phyloP scores from a whole-genome alignment of 2,329 filamentous ascomycete genomes.

The Pezicula rhizophila region DNA sequence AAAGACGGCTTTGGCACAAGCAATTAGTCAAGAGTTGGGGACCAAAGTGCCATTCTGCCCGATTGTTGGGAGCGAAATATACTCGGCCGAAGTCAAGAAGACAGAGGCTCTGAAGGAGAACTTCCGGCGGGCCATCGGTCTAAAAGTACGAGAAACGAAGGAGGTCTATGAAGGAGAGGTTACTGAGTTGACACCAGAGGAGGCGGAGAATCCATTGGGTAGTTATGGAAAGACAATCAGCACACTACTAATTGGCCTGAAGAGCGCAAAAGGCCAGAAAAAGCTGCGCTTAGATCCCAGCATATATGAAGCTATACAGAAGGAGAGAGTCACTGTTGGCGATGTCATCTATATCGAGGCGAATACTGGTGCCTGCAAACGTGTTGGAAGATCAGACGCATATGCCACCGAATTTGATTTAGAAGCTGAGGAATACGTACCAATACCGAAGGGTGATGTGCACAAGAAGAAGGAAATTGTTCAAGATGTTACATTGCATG shows the following conservation, averaged over 20 bases:
- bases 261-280: slow-evolving; percentile 95
- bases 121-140: slow-evolving; percentile 90
- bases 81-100: slow-evolving; percentile 98
- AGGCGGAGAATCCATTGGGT: slow-evolving; percentile 94
- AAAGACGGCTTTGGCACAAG: slow-evolving; percentile 92
- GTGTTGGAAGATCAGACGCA: slow-evolving; percentile 90
- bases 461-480: slow-evolving; percentile 99
- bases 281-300: slow-evolving; percentile 94
- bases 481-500: slow-evolving; percentile 94
- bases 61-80: slow-evolving; percentile 96
- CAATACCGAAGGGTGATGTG: slow-evolving; percentile 96
- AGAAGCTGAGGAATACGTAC: slow-evolving; percentile 97
- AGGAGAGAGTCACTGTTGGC: slow-evolving; percentile 91
- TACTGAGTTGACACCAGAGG: slow-evolving; percentile 93
- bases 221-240: slow-evolving; percentile 97
- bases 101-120: slow-evolving; percentile 99
- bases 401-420: slow-evolving; percentile 98
- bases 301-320: slow-evolving; percentile 99
- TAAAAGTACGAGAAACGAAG: slow-evolving; percentile 97
- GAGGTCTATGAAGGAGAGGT: slow-evolving; percentile 99
- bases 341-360: slow-evolving; percentile 99
- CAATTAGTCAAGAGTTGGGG: slow-evolving; percentile 92
- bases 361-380: slow-evolving; percentile 96
- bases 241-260: slow-evolving; percentile 87
- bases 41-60: slow-evolving; percentile 98